These are phyloP conservation scores for Coemansia sp. DNA, from an alignment of 192 early-diverging fungal genomes.

Conservation along the genomic window DNA sequence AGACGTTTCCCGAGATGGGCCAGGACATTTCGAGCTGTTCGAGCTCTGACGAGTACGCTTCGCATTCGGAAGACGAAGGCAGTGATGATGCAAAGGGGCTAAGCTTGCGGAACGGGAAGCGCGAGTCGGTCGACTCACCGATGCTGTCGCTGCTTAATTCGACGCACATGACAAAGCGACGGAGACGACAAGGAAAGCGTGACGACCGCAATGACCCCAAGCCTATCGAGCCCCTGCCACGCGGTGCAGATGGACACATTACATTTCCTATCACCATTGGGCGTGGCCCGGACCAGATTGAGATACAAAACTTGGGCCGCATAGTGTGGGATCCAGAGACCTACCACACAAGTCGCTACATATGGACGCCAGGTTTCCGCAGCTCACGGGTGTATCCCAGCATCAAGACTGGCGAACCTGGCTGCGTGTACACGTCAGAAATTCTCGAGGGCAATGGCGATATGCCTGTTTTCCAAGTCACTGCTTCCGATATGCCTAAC, in stretches of 20 bases:
- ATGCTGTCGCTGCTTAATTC: constrained; percentile 1
- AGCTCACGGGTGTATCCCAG: constrained; percentile 65
- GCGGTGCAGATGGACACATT: constrained; percentile 55
- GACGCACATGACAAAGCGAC: constrained; percentile 35
- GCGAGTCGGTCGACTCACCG: constrained; percentile 7
- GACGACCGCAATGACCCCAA: constrained; percentile 63
- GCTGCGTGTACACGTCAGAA: constrained; percentile 64
- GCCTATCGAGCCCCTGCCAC: constrained; percentile 56
- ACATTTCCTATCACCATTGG: constrained; percentile 62
- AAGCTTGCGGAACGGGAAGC: constrained; percentile 17
- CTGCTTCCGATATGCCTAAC: constrained; percentile 64
- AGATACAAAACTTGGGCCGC: constrained; percentile 60
- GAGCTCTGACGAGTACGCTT: constrained; percentile 24
- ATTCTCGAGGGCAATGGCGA: constrained; percentile 66
- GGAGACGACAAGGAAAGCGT: constrained; percentile 56
- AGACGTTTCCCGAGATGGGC: constrained; percentile 42
- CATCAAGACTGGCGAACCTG: constrained; percentile 53
- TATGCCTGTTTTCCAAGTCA: constrained; percentile 64
- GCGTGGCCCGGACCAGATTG: constrained; percentile 62
- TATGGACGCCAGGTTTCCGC: constrained; percentile 68
- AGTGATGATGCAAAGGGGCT: neutral
- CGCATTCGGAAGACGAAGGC: constrained; percentile 6
- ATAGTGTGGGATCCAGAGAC: constrained; percentile 62
- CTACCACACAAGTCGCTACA: constrained; percentile 70
- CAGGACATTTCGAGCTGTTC: constrained; percentile 46